A percentile compares a stretch with the other conserved stretches of the same genome.
phyloP scores from a whole-genome alignment of 2,329 filamentous ascomycete species.

The Penicillium sp. region DNA sequence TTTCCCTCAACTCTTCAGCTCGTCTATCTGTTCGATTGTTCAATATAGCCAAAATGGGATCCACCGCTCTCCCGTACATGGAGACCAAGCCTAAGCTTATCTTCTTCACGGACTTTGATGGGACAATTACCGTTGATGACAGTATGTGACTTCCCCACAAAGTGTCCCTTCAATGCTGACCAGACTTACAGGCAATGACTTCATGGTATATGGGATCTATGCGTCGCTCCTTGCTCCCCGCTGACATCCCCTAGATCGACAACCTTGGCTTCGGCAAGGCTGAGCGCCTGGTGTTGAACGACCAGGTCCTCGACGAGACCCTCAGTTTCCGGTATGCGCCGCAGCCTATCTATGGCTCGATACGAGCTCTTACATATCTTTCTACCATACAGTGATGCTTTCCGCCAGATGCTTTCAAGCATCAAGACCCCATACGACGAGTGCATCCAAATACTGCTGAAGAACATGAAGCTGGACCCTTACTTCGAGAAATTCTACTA shows the following conservation, averaged over 20 bases:
- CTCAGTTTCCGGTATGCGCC: conserved; percentile 66
- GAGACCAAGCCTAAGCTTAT: conserved; percentile 76
- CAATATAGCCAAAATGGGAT: conserved; percentile 29
- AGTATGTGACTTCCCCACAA: conserved; percentile 47
- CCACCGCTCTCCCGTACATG: conserved; percentile 42
- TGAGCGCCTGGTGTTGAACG: conserved; percentile 71
- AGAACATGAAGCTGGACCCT: conserved; percentile 87
- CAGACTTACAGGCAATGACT: conserved; percentile 60
- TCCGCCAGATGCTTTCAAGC: conserved; percentile 89
- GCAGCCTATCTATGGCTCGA: background rate
- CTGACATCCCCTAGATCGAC: conserved; percentile 69
- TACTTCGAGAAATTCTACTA: conserved; percentile 84
- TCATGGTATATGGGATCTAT: conserved; percentile 50
- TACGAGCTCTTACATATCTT: conserved; percentile 2
- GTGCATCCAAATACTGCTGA: conserved; percentile 75
- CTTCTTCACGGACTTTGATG: conserved; percentile 99
- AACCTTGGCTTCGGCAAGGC: conserved; percentile 80
- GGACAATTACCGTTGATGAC: conserved; percentile 81
- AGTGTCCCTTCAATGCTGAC: conserved; percentile 14
- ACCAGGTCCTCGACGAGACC: conserved; percentile 71
- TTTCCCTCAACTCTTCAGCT: background rate
- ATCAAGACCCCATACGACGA: conserved; percentile 77
- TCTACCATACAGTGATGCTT: conserved; percentile 62
- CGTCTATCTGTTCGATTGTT: background rate
- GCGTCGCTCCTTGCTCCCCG: background rate